Evolutionary conservation across 768 basidiomycete genomes (phyloP), one percentile per base, ranked within the genome.

Genomic region (Russula earlei): DNA sequence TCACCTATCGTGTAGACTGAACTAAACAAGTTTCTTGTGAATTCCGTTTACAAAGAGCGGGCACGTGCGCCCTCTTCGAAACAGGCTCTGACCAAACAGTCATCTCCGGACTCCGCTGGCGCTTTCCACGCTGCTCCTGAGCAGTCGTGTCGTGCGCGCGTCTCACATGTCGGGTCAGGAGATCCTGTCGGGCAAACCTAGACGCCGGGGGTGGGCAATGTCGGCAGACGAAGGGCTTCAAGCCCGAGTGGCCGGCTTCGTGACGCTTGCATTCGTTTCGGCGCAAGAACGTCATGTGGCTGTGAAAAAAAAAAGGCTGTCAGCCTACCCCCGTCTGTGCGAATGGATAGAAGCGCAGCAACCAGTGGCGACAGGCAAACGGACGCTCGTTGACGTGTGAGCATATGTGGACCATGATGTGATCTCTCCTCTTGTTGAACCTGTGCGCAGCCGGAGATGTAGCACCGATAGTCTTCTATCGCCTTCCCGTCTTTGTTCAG

Each of bases 241-340:
- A 64, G 14, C 80, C 81, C 11, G 72, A 77, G 63, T 87, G 85
- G 56, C 78, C 81, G 14, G 79, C 73, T 66, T 85, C 83, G 58
- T 87, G 85, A 25, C 85, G 79, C 65, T 85, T 86, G 71, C 83
- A 85, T 65, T 87, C 85, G 63, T 87, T 86, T 67, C 83, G 86
- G 56, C 85, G 81, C 56, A 85, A 65, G 70, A 87, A 87, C 12
- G 80, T 73, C 55, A 82, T 73, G 3, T 77, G 67, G 65, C 85
- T 87, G 49, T 25, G 9, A 52, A 63, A 52, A 19, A n/a, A 33
- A 11, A 33, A 33, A 33, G 31, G 19, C 17, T 4, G 52, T 67
- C 44, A 67, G 62, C 31, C 27, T 4, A 17, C 24, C n/a, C 29
- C 17, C 7, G 19, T 34, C 11, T 36, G 49, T 54, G 52, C 19